Evolutionary conservation across 139 green algal species (phyloP).

Genomic region (Picocystis salinarum): DNA sequence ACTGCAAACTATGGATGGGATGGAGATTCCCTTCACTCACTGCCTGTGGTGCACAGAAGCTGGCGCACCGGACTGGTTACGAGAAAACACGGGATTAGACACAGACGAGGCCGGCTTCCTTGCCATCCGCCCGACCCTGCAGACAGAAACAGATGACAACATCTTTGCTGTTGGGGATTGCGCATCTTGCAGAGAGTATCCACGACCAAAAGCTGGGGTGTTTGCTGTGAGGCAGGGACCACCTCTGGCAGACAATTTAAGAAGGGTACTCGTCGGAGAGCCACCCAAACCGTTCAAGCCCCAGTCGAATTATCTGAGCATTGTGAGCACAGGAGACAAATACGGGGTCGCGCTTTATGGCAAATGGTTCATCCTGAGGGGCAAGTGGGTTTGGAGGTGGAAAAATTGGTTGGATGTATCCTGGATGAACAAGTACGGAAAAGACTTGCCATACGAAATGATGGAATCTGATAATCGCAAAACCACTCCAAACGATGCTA

Average conservation of each 20-base stretch:
- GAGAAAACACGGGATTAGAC: too few relatives aligned
- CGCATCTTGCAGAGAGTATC: constrained; percentile 19
- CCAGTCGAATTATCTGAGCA: constrained; percentile 51
- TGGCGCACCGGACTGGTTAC: constrained; percentile 13
- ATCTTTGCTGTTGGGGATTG: constrained; percentile 60
- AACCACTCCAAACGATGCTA: neutral
- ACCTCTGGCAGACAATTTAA: constrained; percentile 66
- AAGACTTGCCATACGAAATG: constrained; percentile 21
- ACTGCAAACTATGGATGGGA: too few relatives aligned
- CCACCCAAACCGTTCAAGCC: constrained; percentile 49
- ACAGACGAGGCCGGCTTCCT: constrained; percentile 60
- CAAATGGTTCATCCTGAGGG: constrained; percentile 4
- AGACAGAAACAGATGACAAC: constrained; percentile 17
- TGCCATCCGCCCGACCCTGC: constrained; percentile 34
- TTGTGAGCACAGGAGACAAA: constrained; percentile 52
- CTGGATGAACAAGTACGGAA: constrained; percentile 66
- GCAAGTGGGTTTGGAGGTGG: constrained; percentile 49
- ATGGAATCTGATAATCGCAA: neutral
- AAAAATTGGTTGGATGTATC: constrained; percentile 80
- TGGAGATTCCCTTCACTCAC: constrained; percentile 44
- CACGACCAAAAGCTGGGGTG: constrained; percentile 89
- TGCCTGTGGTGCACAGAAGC: constrained; percentile 89
- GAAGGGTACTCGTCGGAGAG: constrained; percentile 30
- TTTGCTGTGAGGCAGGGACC: constrained; percentile 78
- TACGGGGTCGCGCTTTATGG: constrained; percentile 18